These are phyloP conservation scores for Saccharomycopsis lassenensis DNA, from an alignment of 805 yeast species.

Conservation along the genomic window DNA sequence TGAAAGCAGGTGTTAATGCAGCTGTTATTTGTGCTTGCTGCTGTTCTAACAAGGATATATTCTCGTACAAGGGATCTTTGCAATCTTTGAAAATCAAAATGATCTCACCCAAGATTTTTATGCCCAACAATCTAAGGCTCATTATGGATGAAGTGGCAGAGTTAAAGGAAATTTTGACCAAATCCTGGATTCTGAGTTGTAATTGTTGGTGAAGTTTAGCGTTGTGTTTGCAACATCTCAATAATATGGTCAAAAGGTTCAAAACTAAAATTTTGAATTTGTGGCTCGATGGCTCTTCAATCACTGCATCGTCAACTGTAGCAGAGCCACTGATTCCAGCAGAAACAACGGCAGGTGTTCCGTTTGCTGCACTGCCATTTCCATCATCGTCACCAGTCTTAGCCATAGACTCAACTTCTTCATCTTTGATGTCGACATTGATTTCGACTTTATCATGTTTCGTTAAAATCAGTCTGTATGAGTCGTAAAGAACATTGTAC, in stretches of 20 bases:
- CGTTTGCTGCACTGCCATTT: slow-evolving; percentile 15
- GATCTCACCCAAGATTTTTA: slow-evolving; percentile 52
- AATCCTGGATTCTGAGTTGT: slow-evolving; percentile 41
- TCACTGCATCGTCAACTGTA: slow-evolving; percentile 2
- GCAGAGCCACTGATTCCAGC: no score
- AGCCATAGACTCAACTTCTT: slow-evolving; percentile 37
- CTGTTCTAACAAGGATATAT: slow-evolving; percentile 67
- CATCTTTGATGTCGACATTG: slow-evolving; percentile 32
- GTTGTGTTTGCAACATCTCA: slow-evolving; percentile 25
- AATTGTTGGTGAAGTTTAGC: slow-evolving; percentile 30
- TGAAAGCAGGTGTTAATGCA: slow-evolving; percentile 81
- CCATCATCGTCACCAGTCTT: slow-evolving; percentile 19
- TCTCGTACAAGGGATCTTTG: slow-evolving; percentile 63
- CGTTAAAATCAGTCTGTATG: slow-evolving; percentile 32
- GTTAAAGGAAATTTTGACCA: slow-evolving; percentile 68
- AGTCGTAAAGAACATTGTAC: slow-evolving; percentile 30
- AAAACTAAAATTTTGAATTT: slow-evolving; percentile 38
- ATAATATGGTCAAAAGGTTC: slow-evolving; percentile 33
- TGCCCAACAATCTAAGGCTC: slow-evolving; percentile 51
- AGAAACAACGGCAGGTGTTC: slow-evolving; percentile 18
- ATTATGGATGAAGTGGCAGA: slow-evolving; percentile 67
- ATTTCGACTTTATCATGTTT: slow-evolving; percentile 25
- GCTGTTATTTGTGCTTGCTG: slow-evolving; percentile 92
- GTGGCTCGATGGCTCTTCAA: slow-evolving; percentile 48
- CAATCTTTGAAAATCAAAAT: slow-evolving; percentile 49